Base-by-base conservation (phyloP, 2,329 filamentous ascomycete species). In the Paramyrothecium roridum region DNA sequence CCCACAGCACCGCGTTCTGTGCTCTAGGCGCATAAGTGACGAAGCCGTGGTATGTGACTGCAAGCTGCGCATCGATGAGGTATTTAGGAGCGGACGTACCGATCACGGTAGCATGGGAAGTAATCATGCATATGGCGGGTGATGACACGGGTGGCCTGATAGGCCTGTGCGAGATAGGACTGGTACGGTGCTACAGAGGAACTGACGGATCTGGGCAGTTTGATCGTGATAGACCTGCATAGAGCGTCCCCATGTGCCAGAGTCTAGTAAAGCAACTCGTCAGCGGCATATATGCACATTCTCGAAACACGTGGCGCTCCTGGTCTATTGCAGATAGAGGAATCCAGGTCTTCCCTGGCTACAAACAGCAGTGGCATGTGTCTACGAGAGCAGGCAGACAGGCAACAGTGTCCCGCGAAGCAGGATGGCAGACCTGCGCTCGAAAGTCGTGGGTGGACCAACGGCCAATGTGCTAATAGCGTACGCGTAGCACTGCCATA, bases 1-100 rank as follows among this genome's bases (percentile, higher is more conserved):
- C 54, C 85, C 85, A 8, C 82, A 86, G 68, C 84, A 87, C 63
- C 75, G 84, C 17, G 84, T 87, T 58, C 65, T 84, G 54, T 86
- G 84, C 65, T 87, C 87, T 63, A 83, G 78, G 67, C 73, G 78
- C 12, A 76, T 68, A 64, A 79, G 75, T 55, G 81, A 83, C 56
- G 75, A 74, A 0, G 65, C 64, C 4, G 67, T 80, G n/a, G 73
- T 86, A 3, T 87, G 84, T 84, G 82, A 87, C 61, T 70, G 80
- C 57, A 74, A 73, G 60, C 75, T 72, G 57, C 78, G 81, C 60
- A 74, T 73, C 50, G 83, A 86, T 63, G 67, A 75, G 43, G 63
- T 87, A 43, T 87, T 85, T 72, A 80, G 81, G 22, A 85, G 78
- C 63, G 80, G 79, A n/a, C 62, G 75, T 21, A 30, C 22, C 47